These are phyloP conservation scores for Venturia aucupariae DNA, from an alignment of 2,329 filamentous ascomycete species.

Conservation along the genomic window DNA sequence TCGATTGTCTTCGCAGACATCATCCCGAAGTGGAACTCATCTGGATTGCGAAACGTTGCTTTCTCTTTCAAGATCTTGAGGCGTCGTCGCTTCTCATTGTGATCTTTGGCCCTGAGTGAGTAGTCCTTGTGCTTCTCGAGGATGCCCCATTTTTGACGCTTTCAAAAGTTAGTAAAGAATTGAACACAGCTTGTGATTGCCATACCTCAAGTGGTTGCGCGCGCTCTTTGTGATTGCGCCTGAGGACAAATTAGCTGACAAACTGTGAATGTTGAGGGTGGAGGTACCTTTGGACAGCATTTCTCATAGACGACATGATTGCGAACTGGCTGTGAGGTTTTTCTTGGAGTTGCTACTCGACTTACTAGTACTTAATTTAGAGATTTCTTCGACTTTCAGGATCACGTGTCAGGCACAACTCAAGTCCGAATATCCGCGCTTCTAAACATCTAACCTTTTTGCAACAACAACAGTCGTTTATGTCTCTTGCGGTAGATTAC, in stretches of 20 bases:
- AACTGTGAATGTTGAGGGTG: background rate
- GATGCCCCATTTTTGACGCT: slow-evolving; percentile 73
- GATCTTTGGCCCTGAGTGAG: slow-evolving; percentile 54
- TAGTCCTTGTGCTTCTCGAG: slow-evolving; percentile 93
- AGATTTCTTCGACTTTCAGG: background rate
- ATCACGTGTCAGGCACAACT: background rate
- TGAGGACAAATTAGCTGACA: slow-evolving; percentile 34
- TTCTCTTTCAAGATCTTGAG: slow-evolving; percentile 51
- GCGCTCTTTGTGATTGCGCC: slow-evolving; percentile 82
- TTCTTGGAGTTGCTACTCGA: background rate
- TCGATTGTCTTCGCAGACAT: slow-evolving; percentile 40
- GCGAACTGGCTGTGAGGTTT: background rate
- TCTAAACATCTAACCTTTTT: background rate
- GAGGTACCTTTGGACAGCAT: slow-evolving; percentile 50
- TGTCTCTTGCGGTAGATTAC: background rate
- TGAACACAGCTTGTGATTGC: background rate
- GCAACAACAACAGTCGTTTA: background rate
- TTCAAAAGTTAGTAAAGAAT: background rate
- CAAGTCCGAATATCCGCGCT: background rate
- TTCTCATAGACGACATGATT: slow-evolving; percentile 49
- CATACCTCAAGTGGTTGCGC: slow-evolving; percentile 62
- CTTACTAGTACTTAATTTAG: no score
- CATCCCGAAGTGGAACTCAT: slow-evolving; percentile 60
- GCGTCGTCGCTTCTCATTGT: slow-evolving; percentile 52
- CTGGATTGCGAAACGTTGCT: slow-evolving; percentile 51